Evolutionary conservation across 2,329 filamentous ascomycete species (phyloP), one percentile per base, ranked within the genome.

Genomic region (Beauveria bassiana): DNA sequence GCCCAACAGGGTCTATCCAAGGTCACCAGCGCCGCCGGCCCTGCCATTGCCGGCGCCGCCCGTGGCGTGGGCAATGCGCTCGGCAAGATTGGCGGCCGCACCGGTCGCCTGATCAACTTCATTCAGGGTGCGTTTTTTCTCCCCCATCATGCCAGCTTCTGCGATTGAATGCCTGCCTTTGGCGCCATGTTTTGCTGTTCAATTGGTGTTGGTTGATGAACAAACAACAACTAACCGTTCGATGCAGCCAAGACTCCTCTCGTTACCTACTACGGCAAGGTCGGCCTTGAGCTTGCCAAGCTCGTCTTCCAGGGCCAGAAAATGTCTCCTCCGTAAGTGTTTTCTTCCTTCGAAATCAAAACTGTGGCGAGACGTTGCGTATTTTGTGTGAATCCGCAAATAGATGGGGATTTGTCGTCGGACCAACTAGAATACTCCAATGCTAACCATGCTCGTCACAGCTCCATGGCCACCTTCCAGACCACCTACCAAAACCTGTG

Each of bases 271-370:
- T 99, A 98, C 83, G 87, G 88, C 71, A 90, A 87, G 75, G 93
- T 98, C 73, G 89, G 83, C 70, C 79, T 93, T 66, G 95, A 99
- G 82, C 82, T 98, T 64, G 84, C 84, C 74, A 96, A 90, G 84
- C 83, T 97, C 68, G 86, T 98, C 68, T 91, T 92, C 81, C 85
- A 86, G 70, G 87, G 86, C 75, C 92, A 93, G 78, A 90, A 89
- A 80, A 97, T 99, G 92, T 81, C 83, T 73, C 92, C 91, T 78
- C 95, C 95, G 95, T 99, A 89, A 86, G 93, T 81, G 38, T 56
- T 45, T 38, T 49, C 14, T 38, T 16, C 12, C 1, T 26, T 9
- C 28, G 12, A 16, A 16, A 9, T n/a, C 18, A 20, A 26, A 18
- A 52, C 61, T 7, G 34, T 40, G 51, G 38, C 28, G 14, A 18